Base-by-base conservation (phyloP, 2,329 filamentous ascomycete species). In the Arachnopeziza araneosa region DNA sequence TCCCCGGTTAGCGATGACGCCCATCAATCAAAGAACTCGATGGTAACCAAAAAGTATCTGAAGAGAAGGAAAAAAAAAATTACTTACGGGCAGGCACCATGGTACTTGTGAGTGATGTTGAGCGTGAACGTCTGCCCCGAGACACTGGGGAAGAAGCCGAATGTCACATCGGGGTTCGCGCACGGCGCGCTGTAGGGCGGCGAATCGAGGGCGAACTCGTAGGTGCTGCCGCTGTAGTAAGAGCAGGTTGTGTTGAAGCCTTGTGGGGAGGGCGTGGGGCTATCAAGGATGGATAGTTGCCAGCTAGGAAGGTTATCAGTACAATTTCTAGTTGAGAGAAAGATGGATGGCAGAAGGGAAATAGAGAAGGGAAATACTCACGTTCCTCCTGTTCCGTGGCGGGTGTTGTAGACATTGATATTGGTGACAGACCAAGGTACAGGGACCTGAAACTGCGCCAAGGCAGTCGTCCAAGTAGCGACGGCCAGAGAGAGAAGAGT, bases 101-200 rank as follows among this genome's bases (percentile, higher is more conserved):
- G 61, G 55, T 61, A 67, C 19, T 56, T 23, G 48, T 67, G 65
- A 9, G 65, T 67, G 17, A 67, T 56, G 54, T 67, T 67, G 21
- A 67, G 56, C 1, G 32, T 60, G 51, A 67, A 67, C 10, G 57
- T 51, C 19, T 52, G 21, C 9, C 55, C 51, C 10, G 36, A 14
- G 36, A 19, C 36, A 24, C 56, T 55, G 19, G 65, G 60, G 50
- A 63, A 65, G 9, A 67, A 32, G 14, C 63, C 60, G 55, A 67
- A 67, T 19, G 65, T 67, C 1, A 66, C 63, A 56, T 56, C 62
- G 6, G 64, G 57, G 56, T 66, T 19, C 24, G 32, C 52, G 55
- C 64, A 66, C 1, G 64, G 58, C 14, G 50, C 61, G 12, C 63
- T 56, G 21, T 57, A 51, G 1, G 61, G 57, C 24, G 60, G 55